These are phyloP conservation scores for Lactarius sanguifluus DNA, from an alignment of 768 basidiomycete species.

Conservation along the genomic window DNA sequence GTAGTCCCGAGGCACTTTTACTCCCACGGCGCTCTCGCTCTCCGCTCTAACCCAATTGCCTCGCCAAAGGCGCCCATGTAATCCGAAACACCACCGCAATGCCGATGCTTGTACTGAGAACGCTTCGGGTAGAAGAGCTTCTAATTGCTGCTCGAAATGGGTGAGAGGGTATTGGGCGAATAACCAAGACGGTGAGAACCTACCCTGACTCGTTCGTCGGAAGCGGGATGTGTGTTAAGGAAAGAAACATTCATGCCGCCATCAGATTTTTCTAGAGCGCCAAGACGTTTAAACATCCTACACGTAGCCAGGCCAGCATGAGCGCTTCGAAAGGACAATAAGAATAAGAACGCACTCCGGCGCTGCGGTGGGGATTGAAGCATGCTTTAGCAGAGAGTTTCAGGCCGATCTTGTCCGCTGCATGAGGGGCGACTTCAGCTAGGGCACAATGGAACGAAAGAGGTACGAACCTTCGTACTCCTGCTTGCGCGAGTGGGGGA, in stretches of 20 bases:
- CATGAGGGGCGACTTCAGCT: background rate
- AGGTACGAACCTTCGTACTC: conserved; percentile 71
- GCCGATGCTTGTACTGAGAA: conserved; percentile 54
- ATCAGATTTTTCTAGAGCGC: conserved; percentile 48
- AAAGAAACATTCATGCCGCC: conserved; percentile 49
- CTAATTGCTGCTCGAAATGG: conserved; percentile 37
- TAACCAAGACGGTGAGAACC: conserved; percentile 27
- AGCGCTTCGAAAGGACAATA: background rate
- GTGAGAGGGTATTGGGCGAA: background rate
- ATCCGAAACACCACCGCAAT: conserved; percentile 44
- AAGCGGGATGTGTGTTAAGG: conserved; percentile 79
- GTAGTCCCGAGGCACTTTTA: background rate
- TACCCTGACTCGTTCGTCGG: conserved; percentile 70
- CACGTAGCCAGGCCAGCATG: background rate
- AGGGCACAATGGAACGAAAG: background rate
- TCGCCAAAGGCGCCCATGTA: conserved; percentile 23
- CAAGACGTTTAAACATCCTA: conserved; percentile 70
- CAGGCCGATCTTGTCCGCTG: conserved; percentile 87
- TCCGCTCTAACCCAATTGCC: background rate
- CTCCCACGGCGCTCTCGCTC: background rate
- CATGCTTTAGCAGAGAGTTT: conserved; percentile 80
- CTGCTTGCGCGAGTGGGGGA: conserved; percentile 80
- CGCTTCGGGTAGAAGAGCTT: conserved; percentile 56
- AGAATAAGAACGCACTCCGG: conserved; percentile 52
- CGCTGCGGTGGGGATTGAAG: conserved; percentile 79